Evolutionary conservation across 1,284 basidiomycete species (phyloP).

Genomic region (Pyrrhoderma lamaoense): DNA sequence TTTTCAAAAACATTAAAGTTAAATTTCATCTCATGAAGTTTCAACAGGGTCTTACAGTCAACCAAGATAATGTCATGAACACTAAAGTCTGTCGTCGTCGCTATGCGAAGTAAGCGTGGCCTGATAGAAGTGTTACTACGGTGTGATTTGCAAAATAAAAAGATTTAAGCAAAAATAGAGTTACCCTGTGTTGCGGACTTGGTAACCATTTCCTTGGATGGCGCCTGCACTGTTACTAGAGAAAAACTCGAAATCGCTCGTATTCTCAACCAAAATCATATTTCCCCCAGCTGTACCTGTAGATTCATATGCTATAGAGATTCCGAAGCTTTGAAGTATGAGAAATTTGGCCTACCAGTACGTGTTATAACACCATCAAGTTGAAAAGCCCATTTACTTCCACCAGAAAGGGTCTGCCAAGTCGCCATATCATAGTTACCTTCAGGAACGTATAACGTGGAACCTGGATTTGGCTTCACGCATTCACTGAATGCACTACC

Average conservation of each 20-base stretch:
- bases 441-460: slow-evolving; percentile 22
- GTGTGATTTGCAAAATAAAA: neutral
- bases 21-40: neutral
- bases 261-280: slow-evolving; percentile 29
- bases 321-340: neutral
- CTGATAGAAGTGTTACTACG: slow-evolving; percentile 7
- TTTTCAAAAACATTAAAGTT: too few relatives aligned
- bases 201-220: slow-evolving; percentile 30
- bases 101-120: slow-evolving; percentile 30
- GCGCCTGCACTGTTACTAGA: slow-evolving; percentile 31
- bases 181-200: slow-evolving; percentile 29
- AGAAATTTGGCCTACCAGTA: slow-evolving; percentile 6
- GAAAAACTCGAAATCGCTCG: slow-evolving; percentile 33
- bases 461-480: slow-evolving; percentile 19
- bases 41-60: slow-evolving; percentile 22
- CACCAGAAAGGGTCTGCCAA: slow-evolving; percentile 22
- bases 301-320: too few relatives aligned
- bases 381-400: slow-evolving; percentile 25
- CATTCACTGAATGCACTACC: slow-evolving; percentile 27
- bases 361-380: slow-evolving; percentile 25
- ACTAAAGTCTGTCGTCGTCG: slow-evolving; percentile 29
- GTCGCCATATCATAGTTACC: slow-evolving; percentile 24
- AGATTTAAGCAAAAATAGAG: neutral
- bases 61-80: slow-evolving; percentile 33
- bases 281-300: slow-evolving; percentile 29